Evolutionary conservation across 1,284 basidiomycete genomes (phyloP), one percentile per base, ranked within the genome.

Genomic region (Rhodotorula mucilaginosa): DNA sequence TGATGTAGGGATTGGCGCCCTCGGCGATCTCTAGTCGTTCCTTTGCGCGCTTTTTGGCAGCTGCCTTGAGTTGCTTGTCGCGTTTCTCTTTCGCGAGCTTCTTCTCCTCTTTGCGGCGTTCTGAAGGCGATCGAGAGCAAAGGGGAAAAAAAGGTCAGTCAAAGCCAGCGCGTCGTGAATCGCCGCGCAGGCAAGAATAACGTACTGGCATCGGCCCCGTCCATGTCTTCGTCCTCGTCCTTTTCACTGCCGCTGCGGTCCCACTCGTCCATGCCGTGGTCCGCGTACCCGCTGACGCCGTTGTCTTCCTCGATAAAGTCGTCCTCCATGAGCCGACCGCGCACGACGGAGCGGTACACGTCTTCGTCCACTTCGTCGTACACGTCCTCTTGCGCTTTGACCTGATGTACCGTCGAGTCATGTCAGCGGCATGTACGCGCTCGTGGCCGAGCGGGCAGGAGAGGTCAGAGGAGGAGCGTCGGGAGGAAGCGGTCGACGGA

Each of bases 231-330:
- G 58, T 76, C 67, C 78, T 77, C 77, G 21, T 73, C 82, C 79
- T 81, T 79, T 58, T 82, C 82, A 18, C 80, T 80, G 21, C 79
- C 79, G 47, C 79, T 31, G 84, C 86, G 62, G 61, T 84, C 83
- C 89, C 92, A 97, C 78, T 96, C 94, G 75, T 98, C 95, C 86
- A 92, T 89, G 7, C 97, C 97, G 78, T 97, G 92, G 82, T 99
- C 97, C 79, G 91, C 89, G 80, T 99, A 99, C 18, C 93, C 97
- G 29, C 86, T 87, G 58, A 70, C 74, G 48, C 72, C 73, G 46
- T 62, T 61, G 83, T 99, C 97, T 79, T 99, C 95, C 60, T 91
- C 89, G 39, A 97, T 92, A 75, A 99, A 99, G 82, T 99, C 96
- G 78, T 97, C 93, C 77, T 86, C 84, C 75, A 91, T 90, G n/a